Evolutionary conservation across 306 rosid genomes (phyloP), one percentile per base, ranked within the genome.

Genomic region (Fragaria vesca): DNA sequence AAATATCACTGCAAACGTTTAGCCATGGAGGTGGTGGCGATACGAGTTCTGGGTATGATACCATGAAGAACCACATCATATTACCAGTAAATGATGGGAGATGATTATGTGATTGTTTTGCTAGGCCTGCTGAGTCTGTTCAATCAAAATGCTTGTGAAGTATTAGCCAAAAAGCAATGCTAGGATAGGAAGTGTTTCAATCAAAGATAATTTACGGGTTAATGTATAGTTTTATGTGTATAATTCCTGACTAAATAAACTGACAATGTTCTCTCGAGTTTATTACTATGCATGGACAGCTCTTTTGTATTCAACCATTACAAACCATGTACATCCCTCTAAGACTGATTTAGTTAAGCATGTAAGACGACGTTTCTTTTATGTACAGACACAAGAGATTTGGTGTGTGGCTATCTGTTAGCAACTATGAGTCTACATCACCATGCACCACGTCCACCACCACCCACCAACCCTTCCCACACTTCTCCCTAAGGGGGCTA

Each of bases 31-130:
- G 45, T 8, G 28, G 36, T 43, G 72, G 36, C 20, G 54, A 43
- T 12, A 15, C 61, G 2, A 32, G 62, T 30, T 30, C 61, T 5
- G 75, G 75, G 30, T 71, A 30, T 17, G 61, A 71, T 17, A 71
- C 45, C 1, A 48, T 9, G 45, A 30, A 28, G 43, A 71, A 71
- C 61, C 61, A 48, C 75, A 34, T 48, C 4, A 30, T 4, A 8
- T 8, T 48, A 48, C 61, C 62, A 28, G 61, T 26, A 26, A 30
- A 30, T 26, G 75, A 30, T 48, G 75, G 75, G 75, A 71, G 75
- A 48, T 71, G 12, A 71, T 43, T 6, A 5, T 13, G n/a, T 28
- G 2, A 54, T 20, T 54, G 26, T 54, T 20, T 54, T 54, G 12
- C 26, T 54, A 54, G 8, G 26, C 61, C 26, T 7, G 55, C 55